phyloP scores from a whole-genome alignment of 139 green algal species.

The Edaphochlamys debaryana region DNA sequence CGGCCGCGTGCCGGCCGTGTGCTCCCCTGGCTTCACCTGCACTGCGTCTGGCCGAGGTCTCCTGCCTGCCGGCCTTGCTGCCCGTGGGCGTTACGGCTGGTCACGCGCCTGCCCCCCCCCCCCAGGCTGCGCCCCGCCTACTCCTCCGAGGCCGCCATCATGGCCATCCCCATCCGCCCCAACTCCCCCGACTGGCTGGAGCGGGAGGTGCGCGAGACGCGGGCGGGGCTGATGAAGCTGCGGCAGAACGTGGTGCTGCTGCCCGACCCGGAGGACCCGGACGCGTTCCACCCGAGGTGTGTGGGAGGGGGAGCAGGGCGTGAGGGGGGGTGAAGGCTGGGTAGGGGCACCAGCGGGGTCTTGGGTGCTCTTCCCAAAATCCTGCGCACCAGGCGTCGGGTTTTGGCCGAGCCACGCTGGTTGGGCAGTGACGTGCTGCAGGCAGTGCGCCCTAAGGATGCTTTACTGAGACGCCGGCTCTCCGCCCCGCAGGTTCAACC shows the following conservation, averaged over 20 bases:
- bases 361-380: too few relatives aligned
- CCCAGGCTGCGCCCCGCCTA: slow-evolving; percentile 66
- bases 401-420: too few relatives aligned
- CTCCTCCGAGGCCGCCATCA: slow-evolving; percentile 63
- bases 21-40: too few relatives aligned
- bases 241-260: slow-evolving; percentile 91
- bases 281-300: slow-evolving; percentile 74
- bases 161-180: slow-evolving; percentile 49
- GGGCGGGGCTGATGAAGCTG: slow-evolving; percentile 81
- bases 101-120: not conserved
- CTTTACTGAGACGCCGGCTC: too few relatives aligned
- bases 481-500: slow-evolving; percentile 80
- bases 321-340: not conserved
- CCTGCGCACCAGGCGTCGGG: too few relatives aligned
- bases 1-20: too few relatives aligned
- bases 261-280: slow-evolving; percentile 69
- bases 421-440: too few relatives aligned
- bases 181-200: slow-evolving; percentile 75
- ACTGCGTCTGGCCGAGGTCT: too few relatives aligned
- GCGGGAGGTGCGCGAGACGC: slow-evolving; percentile 60
- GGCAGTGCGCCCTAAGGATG: too few relatives aligned
- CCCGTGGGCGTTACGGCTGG: too few relatives aligned
- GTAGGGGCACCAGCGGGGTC: too few relatives aligned
- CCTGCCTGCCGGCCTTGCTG: too few relatives aligned
- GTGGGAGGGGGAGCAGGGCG: not conserved